Evolutionary conservation across 352 stramenopile genomes (phyloP), one percentile per base, ranked within the genome.

Genomic region (Globisporangium alternatum): DNA sequence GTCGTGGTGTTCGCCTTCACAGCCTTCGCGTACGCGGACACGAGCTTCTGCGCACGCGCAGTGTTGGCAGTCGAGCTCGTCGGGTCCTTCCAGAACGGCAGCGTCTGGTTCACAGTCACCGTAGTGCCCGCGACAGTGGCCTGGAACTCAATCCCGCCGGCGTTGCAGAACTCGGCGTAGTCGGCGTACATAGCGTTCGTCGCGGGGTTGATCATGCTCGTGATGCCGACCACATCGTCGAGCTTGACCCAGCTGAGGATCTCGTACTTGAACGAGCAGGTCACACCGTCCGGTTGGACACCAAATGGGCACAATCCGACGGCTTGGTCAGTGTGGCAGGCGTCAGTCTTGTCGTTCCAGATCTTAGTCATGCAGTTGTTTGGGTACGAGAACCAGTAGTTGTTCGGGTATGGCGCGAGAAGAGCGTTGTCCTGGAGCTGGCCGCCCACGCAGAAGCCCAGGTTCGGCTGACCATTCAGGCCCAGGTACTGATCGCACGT

Each of bases 301-400:
- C 81, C 81, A 17, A 78, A 28, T 8, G 72, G 47, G 25, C 81
- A 90, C 31, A 89, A 48, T 1, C 81, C 81, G 49, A 72, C 76
- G 0, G 67, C 35, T 56, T 80, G 76, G 13, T 77, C 51, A 1
- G 43, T 51, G 19, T 79, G 76, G 60, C 74, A 89, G 9, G 54
- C 48, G 2, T 64, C 64, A 0, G 75, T 88, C 68, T 89, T 92
- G 39, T 69, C 60, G 21, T 21, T 58, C 75, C 74, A 89, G 17
- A 58, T 56, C 44, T 69, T 56, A 30, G 51, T 56, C 49, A 39
- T 15, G 44, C 82, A 94, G 31, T 66, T 87, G 62, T 91, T 92
- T 1, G 84, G 84, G 72, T 88, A 93, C 12, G 86, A 95, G 66
- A 86, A 92, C 86, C 84, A 93, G 66, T 83, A 86, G 58, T 85